These are phyloP conservation scores for Penicillium canariense DNA, from an alignment of 495 filamentous ascomycete species.

Conservation along the genomic window DNA sequence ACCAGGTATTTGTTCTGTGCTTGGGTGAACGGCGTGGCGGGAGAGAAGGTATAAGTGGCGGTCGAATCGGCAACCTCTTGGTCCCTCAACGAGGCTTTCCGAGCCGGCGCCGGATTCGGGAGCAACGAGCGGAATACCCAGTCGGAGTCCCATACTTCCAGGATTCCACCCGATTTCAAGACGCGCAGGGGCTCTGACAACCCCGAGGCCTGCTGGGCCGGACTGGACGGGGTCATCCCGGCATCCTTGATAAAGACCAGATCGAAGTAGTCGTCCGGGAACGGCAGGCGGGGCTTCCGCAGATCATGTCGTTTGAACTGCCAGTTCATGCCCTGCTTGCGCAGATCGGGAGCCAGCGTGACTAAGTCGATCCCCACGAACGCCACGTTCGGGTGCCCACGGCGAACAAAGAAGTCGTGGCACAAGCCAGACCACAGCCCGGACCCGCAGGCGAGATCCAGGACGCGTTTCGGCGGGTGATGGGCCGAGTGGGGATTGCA, in stretches of 20 bases:
- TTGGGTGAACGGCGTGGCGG: conserved; percentile 73
- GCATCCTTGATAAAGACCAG: conserved; percentile 89
- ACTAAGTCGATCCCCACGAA: conserved; percentile 87
- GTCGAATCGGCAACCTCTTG: conserved; percentile 60
- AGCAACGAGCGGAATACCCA: conserved; percentile 72
- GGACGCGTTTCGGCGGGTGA: conserved; percentile 69
- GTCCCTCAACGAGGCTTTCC: conserved; percentile 53
- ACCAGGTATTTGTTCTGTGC: conserved; percentile 79
- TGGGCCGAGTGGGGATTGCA: conserved; percentile 64
- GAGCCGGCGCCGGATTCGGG: conserved; percentile 66
- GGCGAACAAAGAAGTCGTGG: conserved; percentile 67
- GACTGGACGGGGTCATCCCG: conserved; percentile 62
- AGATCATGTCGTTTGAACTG: conserved; percentile 85
- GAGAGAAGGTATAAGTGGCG: conserved; percentile 79
- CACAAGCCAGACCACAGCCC: conserved; percentile 88
- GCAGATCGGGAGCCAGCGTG: conserved; percentile 68
- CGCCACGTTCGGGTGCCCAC: conserved; percentile 58
- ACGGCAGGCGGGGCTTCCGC: conserved; percentile 71
- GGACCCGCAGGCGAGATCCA: conserved; percentile 87
- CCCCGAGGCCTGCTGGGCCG: conserved; percentile 58
- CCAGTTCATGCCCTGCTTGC: conserved; percentile 77
- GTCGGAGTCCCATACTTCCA: conserved; percentile 88
- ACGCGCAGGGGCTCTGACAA: conserved; percentile 77
- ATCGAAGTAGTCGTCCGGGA: conserved; percentile 81
- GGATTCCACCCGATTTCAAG: conserved; percentile 70